A percentile compares a stretch with the other conserved stretches of the same genome.
These are phyloP conservation scores for Brasilioporus rufonigricans DNA, from an alignment of 768 basidiomycete species.

Conservation along the genomic window DNA sequence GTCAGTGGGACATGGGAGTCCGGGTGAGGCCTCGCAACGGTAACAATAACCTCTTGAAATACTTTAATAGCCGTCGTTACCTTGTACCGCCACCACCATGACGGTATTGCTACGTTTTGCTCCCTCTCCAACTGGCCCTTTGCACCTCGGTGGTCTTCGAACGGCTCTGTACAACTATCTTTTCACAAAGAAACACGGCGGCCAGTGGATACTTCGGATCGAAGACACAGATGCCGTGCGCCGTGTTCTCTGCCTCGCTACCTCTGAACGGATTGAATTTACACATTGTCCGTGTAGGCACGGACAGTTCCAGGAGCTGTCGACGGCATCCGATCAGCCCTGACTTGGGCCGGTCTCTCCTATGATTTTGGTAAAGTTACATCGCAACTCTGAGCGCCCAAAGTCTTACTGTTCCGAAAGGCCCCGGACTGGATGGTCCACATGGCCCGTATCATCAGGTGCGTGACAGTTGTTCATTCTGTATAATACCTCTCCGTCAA, in stretches of 20 bases:
- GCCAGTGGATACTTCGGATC: conserved; percentile 88
- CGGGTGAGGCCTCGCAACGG: neutral
- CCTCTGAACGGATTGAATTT: neutral
- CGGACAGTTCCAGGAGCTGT: conserved; percentile 82
- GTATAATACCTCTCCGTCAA: neutral
- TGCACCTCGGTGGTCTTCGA: conserved; percentile 92
- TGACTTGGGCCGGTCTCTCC: conserved; percentile 89
- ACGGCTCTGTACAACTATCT: conserved; percentile 94
- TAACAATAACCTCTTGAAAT: too few species aligned
- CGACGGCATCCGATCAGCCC: conserved; percentile 68
- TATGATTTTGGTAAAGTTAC: conserved; percentile 77
- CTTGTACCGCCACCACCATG: conserved; percentile 5
- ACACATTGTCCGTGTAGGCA: conserved; percentile 45
- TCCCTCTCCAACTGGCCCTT: conserved; percentile 91
- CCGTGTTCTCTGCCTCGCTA: neutral
- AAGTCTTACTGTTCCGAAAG: conserved; percentile 36
- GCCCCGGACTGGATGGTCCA: conserved; percentile 72
- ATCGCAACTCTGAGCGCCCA: conserved; percentile 12
- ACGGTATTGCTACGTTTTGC: conserved; percentile 86
- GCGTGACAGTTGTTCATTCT: neutral
- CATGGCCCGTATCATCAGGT: conserved; percentile 90
- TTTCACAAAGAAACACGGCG: conserved; percentile 74
- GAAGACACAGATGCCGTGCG: conserved; percentile 94
- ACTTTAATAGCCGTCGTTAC: too few species aligned
- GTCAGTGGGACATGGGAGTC: neutral